phyloP scores from a whole-genome alignment of 768 basidiomycete species.

The Albatrellus ellisii region DNA sequence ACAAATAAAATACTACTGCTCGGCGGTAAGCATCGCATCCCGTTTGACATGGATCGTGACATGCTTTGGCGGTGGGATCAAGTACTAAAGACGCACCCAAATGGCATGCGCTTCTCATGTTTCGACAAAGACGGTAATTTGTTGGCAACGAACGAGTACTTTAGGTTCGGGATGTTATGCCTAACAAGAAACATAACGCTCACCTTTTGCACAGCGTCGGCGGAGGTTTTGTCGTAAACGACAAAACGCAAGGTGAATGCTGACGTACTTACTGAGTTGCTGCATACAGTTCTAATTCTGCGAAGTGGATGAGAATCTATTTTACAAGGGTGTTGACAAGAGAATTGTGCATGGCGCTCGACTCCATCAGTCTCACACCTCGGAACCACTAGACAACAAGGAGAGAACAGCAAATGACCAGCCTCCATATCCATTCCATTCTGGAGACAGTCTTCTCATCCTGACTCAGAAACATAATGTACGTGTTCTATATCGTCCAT shows the following conservation, averaged over 20 bases:
- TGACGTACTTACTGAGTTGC: too few species aligned
- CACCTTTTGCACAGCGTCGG: constrained; percentile 43
- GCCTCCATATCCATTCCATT: constrained; percentile 76
- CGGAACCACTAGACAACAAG: constrained; percentile 19
- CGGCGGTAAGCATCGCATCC: constrained; percentile 61
- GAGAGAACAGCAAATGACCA: too few species aligned
- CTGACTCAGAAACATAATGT: constrained; percentile 76
- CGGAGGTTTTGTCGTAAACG: constrained; percentile 91
- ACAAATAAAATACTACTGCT: constrained; percentile 53
- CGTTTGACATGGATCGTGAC: constrained; percentile 80
- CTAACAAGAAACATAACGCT: neutral
- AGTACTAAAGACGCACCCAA: constrained; percentile 80
- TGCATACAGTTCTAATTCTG: too few species aligned
- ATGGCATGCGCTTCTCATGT: constrained; percentile 87
- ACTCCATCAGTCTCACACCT: constrained; percentile 40
- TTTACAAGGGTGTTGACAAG: constrained; percentile 88
- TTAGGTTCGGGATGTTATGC: constrained; percentile 30
- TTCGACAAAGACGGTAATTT: constrained; percentile 75
- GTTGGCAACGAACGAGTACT: constrained; percentile 91
- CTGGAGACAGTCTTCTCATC: constrained; percentile 60
- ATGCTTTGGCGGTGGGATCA: constrained; percentile 90
- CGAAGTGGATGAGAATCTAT: constrained; percentile 83
- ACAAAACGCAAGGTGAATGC: constrained; percentile 68
- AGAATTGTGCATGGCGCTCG: constrained; percentile 67
- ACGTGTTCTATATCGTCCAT: constrained; percentile 18